Evolutionary conservation across 2,329 filamentous ascomycete genomes (phyloP), one percentile per base, ranked within the genome.

Genomic region (Metarhizium robertsii): DNA sequence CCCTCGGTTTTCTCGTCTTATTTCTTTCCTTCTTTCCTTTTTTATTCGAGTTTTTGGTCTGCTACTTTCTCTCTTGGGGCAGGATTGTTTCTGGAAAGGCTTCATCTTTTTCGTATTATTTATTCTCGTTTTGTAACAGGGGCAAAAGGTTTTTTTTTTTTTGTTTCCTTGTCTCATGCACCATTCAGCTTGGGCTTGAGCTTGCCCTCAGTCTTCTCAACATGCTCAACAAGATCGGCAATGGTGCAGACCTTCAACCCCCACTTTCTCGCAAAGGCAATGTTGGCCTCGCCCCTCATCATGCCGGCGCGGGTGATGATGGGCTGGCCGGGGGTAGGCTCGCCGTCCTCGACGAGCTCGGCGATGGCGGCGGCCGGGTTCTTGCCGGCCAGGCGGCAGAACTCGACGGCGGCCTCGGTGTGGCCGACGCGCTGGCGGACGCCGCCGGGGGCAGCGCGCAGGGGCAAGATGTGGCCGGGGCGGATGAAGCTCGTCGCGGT

Each of bases 191-290:
- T 14, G 57, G 79, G 66, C 69, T 63, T 16, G 58, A 79, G 66
- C 69, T 81, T 81, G 42, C 85, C 85, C 73, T 92, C 86, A 43
- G 78, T 85, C 76, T 84, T 85, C 71, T 94, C 87, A 57, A 96
- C 75, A 69, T 95, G 88, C 56, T 76, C 77, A 32, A 92, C 86
- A 73, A 99, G 72, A 72, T 92, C 91, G 68, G 92, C 91, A 73
- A 99, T 97, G 34, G 94, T 97, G 73, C 92, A 95, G 57, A 95
- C 90, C 76, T 88, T 94, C 63, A 99, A 76, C 4, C 91, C 91
- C 85, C 88, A 97, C 72, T 80, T 85, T 71, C 84, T 84, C 32
- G 91, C 94, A 79, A 99, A 99, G 52, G 78, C 81, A 66, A 99
- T 76, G 73, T 92, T 96, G 42, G 83, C 88, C 74, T 96, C 90